These are phyloP conservation scores for Schizonepeta tenuifolia DNA, from an alignment of 257 asterid species.

Conservation along the genomic window DNA sequence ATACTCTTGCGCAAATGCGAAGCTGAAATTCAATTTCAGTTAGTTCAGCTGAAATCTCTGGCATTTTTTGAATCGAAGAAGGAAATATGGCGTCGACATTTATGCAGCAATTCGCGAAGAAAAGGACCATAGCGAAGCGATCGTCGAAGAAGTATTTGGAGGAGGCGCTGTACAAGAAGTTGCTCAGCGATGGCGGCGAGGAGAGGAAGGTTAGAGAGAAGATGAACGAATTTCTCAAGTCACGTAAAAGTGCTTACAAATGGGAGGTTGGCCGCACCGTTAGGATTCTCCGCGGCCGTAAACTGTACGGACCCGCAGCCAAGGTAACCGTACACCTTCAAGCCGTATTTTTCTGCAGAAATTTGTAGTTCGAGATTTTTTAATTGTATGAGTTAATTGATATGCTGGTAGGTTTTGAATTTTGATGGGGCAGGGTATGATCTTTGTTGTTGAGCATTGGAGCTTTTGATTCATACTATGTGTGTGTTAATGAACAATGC, in stretches of 20 bases:
- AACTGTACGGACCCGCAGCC: constrained; percentile 72
- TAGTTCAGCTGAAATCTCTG: not conserved
- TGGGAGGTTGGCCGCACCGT: constrained; percentile 91
- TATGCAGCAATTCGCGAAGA: constrained; percentile 71
- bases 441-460: constrained; percentile 21
- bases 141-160: constrained; percentile 74
- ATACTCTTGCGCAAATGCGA: constrained; percentile 18
- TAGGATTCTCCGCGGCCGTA: constrained; percentile 74
- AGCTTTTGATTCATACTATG: constrained; percentile 13
- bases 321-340: constrained; percentile 50
- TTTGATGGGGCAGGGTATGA: not conserved
- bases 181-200: constrained; percentile 73
- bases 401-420: not conserved
- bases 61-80: not conserved
- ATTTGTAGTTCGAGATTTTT: not conserved
- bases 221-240: constrained; percentile 68
- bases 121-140: constrained; percentile 61
- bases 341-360: not conserved
- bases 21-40: constrained; percentile 19
- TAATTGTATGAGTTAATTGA: not conserved
- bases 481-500: not conserved
- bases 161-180: constrained; percentile 82
- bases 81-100: constrained; percentile 70
- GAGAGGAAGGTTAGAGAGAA: constrained; percentile 58
- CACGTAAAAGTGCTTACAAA: constrained; percentile 75